These are phyloP conservation scores for Truncatella angustata DNA, from an alignment of 2,329 filamentous ascomycete species.

Conservation along the genomic window DNA sequence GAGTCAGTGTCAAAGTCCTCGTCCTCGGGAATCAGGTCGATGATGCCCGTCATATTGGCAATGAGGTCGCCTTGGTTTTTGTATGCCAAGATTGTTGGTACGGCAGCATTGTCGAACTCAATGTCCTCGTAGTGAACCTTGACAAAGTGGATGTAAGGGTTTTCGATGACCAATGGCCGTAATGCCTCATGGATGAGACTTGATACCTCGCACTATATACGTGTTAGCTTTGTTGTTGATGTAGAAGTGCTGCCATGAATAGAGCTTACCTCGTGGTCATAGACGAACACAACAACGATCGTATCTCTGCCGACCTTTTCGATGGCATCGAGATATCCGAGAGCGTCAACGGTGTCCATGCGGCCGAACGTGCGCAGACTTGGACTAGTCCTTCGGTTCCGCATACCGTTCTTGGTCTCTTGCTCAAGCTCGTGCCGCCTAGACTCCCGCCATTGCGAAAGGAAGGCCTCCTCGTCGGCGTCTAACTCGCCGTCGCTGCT, in stretches of 20 bases:
- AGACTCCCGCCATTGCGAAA: slow-evolving; percentile 81
- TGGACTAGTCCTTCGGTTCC: slow-evolving; percentile 70
- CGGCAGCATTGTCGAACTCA: slow-evolving; percentile 85
- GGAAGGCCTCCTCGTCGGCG: slow-evolving; percentile 74
- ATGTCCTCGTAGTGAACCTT: slow-evolving; percentile 90
- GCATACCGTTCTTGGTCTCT: slow-evolving; percentile 52
- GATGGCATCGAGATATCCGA: slow-evolving; percentile 93
- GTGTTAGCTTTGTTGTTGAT: slow-evolving; percentile 16
- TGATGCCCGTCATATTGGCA: slow-evolving; percentile 81
- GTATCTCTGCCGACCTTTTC: slow-evolving; percentile 83
- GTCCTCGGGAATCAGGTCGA: slow-evolving; percentile 78
- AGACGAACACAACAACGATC: slow-evolving; percentile 89
- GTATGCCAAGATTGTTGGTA: slow-evolving; percentile 88
- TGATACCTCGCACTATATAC: slow-evolving; percentile 72
- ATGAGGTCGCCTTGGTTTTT: slow-evolving; percentile 84
- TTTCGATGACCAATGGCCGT: slow-evolving; percentile 66
- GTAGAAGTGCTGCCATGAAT: background rate
- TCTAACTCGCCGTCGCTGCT: slow-evolving; percentile 50
- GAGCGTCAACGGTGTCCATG: slow-evolving; percentile 80
- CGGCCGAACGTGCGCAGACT: slow-evolving; percentile 76
- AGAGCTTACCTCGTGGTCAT: slow-evolving; percentile 73
- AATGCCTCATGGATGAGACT: slow-evolving; percentile 77
- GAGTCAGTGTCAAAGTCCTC: slow-evolving; percentile 56
- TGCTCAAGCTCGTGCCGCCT: slow-evolving; percentile 74
- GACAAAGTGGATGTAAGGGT: slow-evolving; percentile 78